Evolutionary conservation across 768 basidiomycete species (phyloP).

Genomic region (Trametes cubensis): DNA sequence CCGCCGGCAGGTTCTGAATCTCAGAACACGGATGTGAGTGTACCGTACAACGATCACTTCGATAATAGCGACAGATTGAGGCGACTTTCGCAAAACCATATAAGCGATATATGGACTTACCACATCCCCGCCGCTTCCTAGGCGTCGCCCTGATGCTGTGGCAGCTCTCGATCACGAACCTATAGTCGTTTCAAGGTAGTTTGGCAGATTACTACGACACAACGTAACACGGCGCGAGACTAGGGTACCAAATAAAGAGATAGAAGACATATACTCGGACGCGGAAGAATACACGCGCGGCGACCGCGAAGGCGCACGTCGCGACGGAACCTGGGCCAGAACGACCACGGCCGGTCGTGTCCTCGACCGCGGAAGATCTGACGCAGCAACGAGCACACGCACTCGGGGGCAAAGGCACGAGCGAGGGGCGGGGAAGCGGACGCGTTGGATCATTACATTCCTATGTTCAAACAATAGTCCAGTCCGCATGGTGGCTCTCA

Average conservation of each 20-base stretch:
- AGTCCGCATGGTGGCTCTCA: constrained; percentile 3
- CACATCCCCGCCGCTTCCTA: too few species aligned
- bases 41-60: too few species aligned
- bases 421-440: background rate
- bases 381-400: background rate
- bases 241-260: background rate
- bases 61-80: too few species aligned
- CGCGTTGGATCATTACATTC: background rate
- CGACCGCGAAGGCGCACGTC: background rate
- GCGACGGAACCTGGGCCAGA: background rate
- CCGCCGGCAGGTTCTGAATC: too few species aligned
- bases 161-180: too few species aligned
- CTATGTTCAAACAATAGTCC: constrained; percentile 11
- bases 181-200: too few species aligned
- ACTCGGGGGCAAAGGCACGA: background rate
- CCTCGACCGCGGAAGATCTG: background rate
- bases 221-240: background rate
- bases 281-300: background rate
- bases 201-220: background rate
- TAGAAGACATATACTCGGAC: background rate
- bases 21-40: too few species aligned
- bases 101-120: too few species aligned
- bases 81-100: too few species aligned
- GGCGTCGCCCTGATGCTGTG: too few species aligned
- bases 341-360: background rate